Percentiles rank a stretch among this genome's conserved stretches.
phyloP scores from a whole-genome alignment of 2,329 filamentous ascomycete species.

The Myriosclerotinia duriaeana region DNA sequence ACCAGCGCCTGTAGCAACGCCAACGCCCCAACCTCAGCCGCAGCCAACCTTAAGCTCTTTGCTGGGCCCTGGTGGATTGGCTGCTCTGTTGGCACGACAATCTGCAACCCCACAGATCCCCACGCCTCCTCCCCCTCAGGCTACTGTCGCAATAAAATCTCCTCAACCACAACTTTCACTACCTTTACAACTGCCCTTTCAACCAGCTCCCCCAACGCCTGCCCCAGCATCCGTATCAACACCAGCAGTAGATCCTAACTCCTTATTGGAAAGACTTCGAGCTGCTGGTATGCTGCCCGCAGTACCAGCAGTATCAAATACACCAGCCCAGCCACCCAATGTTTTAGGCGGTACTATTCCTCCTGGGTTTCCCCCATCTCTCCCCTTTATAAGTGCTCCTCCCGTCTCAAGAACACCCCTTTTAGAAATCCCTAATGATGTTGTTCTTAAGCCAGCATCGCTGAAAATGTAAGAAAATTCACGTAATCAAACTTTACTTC shows the following conservation, averaged over 20 bases:
- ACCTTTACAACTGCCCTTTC: conserved; percentile 35
- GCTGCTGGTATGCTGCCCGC: conserved; percentile 64
- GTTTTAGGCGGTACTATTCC: conserved; percentile 47
- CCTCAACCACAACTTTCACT: conserved; percentile 50
- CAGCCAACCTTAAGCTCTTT: conserved; percentile 55
- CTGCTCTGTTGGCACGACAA: conserved; percentile 56
- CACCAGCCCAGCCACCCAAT: conserved; percentile 43
- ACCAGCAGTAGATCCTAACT: conserved; percentile 45
- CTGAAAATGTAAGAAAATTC: conserved; percentile 65
- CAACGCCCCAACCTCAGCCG: conserved; percentile 32
- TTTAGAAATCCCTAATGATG: conserved; percentile 45
- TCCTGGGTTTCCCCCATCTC: conserved; percentile 41
- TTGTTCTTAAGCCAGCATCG: conserved; percentile 63
- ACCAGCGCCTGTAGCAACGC: conserved; percentile 36
- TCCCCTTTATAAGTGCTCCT: conserved; percentile 31
- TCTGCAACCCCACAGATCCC: conserved; percentile 52
- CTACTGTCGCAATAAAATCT: conserved; percentile 48
- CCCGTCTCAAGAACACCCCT: conserved; percentile 34
- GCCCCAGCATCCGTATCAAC: conserved; percentile 43
- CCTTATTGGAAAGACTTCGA: conserved; percentile 66
- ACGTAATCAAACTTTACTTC: background rate
- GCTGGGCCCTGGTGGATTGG: conserved; percentile 48
- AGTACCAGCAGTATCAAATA: conserved; percentile 44
- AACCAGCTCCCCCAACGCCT: conserved; percentile 38
- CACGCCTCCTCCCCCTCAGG: conserved; percentile 46